These are phyloP conservation scores for Mycena sp. DNA, from an alignment of 1,284 basidiomycete genomes.

Conservation along the genomic window DNA sequence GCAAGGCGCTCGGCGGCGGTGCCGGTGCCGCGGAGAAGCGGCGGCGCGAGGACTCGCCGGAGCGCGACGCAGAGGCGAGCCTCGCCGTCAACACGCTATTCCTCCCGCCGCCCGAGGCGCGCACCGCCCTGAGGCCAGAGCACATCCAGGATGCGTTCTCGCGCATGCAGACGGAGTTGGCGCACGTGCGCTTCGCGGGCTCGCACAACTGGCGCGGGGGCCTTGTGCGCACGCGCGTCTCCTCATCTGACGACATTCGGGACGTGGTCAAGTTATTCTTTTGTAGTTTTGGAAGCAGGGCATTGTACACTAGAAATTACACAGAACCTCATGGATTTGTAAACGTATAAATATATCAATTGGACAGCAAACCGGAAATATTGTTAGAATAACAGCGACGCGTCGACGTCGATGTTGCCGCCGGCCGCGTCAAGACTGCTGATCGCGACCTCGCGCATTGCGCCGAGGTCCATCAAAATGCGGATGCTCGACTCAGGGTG, in stretches of 20 bases:
- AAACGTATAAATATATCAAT: slow-evolving; percentile 10
- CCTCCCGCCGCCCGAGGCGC: slow-evolving; percentile 80
- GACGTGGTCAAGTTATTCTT: not conserved
- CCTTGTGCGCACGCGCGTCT: slow-evolving; percentile 80
- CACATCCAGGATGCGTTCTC: slow-evolving; percentile 92
- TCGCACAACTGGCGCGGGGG: slow-evolving; percentile 91
- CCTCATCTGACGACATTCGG: slow-evolving; percentile 87
- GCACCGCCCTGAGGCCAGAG: slow-evolving; percentile 80
- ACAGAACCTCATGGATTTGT: not conserved
- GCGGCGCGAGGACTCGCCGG: slow-evolving; percentile 66
- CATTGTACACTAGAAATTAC: slow-evolving; percentile 23
- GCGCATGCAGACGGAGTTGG: slow-evolving; percentile 87
- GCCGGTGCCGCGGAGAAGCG: slow-evolving; percentile 68
- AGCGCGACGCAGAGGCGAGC: slow-evolving; percentile 66
- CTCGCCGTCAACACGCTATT: slow-evolving; percentile 79
- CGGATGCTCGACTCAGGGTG: too few species aligned
- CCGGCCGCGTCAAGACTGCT: slow-evolving; percentile 80
- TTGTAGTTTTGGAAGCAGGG: not conserved
- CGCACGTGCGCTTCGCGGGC: slow-evolving; percentile 80
- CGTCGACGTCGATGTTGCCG: slow-evolving; percentile 91
- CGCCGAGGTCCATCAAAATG: slow-evolving; percentile 63
- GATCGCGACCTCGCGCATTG: slow-evolving; percentile 78
- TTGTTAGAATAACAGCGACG: slow-evolving; percentile 83
- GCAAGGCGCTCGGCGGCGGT: slow-evolving; percentile 59
- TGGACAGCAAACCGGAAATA: not conserved